These are phyloP conservation scores for Fusarium luffae DNA, from an alignment of 2,329 filamentous ascomycete genomes.

Conservation along the genomic window DNA sequence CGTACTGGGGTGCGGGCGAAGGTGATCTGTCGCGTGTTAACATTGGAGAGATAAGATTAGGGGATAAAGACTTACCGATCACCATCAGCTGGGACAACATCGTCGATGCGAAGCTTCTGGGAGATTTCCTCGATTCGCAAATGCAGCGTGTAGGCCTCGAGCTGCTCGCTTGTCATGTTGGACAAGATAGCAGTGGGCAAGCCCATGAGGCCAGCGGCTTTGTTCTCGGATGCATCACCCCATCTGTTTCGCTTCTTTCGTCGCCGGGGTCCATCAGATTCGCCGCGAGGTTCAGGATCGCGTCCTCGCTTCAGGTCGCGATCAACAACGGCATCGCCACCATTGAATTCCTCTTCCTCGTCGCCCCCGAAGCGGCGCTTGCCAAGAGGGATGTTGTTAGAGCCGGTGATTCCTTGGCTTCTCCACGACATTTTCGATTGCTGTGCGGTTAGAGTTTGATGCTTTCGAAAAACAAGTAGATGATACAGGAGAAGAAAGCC, in stretches of 20 bases:
- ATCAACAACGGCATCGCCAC: constrained; percentile 52
- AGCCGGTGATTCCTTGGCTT: constrained; percentile 90
- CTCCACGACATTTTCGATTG: constrained; percentile 69
- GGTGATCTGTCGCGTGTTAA: constrained; percentile 74
- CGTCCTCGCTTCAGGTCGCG: constrained; percentile 84
- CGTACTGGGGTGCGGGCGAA: constrained; percentile 95
- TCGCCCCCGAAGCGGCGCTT: constrained; percentile 79
- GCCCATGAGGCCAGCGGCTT: constrained; percentile 97
- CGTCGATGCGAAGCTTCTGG: constrained; percentile 98
- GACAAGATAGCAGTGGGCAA: constrained; percentile 95
- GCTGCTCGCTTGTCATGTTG: constrained; percentile 98
- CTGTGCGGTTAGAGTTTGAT: constrained; percentile 9
- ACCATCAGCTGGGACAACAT: constrained; percentile 96
- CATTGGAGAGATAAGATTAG: background rate
- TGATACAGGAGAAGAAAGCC: constrained; percentile 9
- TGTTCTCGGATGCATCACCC: constrained; percentile 98
- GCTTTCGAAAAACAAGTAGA: background rate
- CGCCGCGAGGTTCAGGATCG: constrained; percentile 81
- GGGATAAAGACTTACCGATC: constrained; percentile 75
- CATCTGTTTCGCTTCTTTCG: constrained; percentile 99
- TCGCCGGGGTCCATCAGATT: constrained; percentile 80
- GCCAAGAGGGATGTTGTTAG: constrained; percentile 96
- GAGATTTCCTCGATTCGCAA: constrained; percentile 99
- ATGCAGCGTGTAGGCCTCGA: constrained; percentile 96
- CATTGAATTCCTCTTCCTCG: constrained; percentile 57